Conservation (phyloP, 164 flowering plant genomes). For the Nelumbo lutea region DNA sequence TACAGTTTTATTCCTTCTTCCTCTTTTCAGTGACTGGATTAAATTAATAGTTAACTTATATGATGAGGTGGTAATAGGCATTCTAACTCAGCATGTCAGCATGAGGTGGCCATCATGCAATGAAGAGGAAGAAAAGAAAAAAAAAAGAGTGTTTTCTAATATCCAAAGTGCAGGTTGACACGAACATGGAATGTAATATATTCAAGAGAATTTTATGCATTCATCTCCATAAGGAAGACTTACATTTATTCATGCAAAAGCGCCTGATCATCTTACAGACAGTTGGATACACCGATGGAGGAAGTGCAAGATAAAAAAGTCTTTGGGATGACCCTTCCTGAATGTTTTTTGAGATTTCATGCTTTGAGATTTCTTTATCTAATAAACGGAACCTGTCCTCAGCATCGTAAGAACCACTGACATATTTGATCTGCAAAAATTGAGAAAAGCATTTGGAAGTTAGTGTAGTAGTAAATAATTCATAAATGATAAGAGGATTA, state of each 20-base stretch:
- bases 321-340: constrained; percentile 76
- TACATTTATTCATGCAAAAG: constrained; percentile 81
- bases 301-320: constrained; percentile 95
- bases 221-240: constrained; percentile 7
- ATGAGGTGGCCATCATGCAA: too few species aligned
- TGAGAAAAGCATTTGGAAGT: constrained; percentile 7
- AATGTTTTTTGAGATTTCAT: constrained; percentile 60
- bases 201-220: background rate
- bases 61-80: too few species aligned
- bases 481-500: background rate
- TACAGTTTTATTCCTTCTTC: too few species aligned
- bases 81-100: too few species aligned
- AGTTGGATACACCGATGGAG: constrained; percentile 97
- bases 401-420: constrained; percentile 77
- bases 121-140: too few species aligned
- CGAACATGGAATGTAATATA: too few species aligned
- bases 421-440: constrained; percentile 75
- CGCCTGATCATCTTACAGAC: constrained; percentile 85
- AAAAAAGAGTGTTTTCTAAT: too few species aligned
- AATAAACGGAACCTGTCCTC: constrained; percentile 65
- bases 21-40: too few species aligned
- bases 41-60: too few species aligned
- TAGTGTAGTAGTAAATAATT: background rate
- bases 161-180: too few species aligned
- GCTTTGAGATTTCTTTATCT: constrained; percentile 74